phyloP scores from a whole-genome alignment of 768 basidiomycete species.

The Termitomyces titanicus region DNA sequence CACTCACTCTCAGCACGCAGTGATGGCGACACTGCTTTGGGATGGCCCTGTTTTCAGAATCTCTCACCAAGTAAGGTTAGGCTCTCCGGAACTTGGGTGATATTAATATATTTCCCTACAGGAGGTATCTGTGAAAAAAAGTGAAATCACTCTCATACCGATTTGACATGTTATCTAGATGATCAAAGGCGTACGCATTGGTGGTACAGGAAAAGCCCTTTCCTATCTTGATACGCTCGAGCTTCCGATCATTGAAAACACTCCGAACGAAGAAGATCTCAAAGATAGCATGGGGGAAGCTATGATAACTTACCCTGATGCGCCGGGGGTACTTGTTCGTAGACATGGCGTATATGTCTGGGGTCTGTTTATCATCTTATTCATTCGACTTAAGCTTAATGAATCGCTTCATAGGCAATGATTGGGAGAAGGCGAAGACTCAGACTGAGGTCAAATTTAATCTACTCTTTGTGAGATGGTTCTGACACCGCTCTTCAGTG shows the following conservation, averaged over 20 bases:
- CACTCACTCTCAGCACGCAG: conserved; percentile 87
- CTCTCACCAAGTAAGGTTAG: conserved; percentile 66
- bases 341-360: conserved; percentile 84
- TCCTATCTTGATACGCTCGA: conserved; percentile 84
- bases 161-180: conserved; percentile 46
- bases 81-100: neutral
- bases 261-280: conserved; percentile 86
- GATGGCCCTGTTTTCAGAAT: conserved; percentile 68
- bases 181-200: conserved; percentile 86
- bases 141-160: neutral
- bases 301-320: conserved; percentile 76
- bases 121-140: conserved; percentile 33
- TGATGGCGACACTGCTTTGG: conserved; percentile 84
- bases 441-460: conserved; percentile 64
- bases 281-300: conserved; percentile 86
- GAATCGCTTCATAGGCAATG: conserved; percentile 35
- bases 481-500: conserved; percentile 45
- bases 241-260: conserved; percentile 89
- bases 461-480: neutral
- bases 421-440: conserved; percentile 89
- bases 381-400: neutral
- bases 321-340: conserved; percentile 73
- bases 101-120: conserved; percentile 16
- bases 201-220: conserved; percentile 70
- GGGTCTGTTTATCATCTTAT: conserved; percentile 42